Evolutionary conservation across 164 flowering plant species (phyloP).

Genomic region (Brasenia schreberi): DNA sequence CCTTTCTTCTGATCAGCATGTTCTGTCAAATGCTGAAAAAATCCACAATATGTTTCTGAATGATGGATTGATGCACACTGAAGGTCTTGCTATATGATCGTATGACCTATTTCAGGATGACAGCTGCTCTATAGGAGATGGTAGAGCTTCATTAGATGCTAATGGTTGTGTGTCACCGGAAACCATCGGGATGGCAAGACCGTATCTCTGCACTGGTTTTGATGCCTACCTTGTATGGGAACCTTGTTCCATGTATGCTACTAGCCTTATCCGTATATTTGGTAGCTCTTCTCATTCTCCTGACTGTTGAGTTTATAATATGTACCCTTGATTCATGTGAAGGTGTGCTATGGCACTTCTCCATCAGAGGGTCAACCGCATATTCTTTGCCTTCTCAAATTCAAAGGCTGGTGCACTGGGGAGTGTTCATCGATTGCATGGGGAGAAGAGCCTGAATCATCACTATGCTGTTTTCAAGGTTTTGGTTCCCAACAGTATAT

Average conservation of each 20-base stretch:
- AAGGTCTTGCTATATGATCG: too few relatives aligned
- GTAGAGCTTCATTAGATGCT: neutral
- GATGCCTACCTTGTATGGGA: slow-evolving; percentile 91
- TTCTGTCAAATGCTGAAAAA: too few relatives aligned
- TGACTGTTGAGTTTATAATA: neutral
- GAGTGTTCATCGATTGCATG: slow-evolving; percentile 75
- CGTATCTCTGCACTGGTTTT: slow-evolving; percentile 86
- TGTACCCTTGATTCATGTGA: neutral
- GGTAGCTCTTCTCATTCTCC: neutral
- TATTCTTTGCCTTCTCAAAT: slow-evolving; percentile 81
- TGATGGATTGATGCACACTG: too few relatives aligned
- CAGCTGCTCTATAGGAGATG: slow-evolving; percentile 4
- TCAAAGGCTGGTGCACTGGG: slow-evolving; percentile 69
- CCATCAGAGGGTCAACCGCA: slow-evolving; percentile 76
- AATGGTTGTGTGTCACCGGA: slow-evolving; percentile 10
- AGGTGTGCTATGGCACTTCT: slow-evolving; percentile 99
- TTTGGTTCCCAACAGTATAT: slow-evolving; percentile 26
- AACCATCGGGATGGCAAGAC: slow-evolving; percentile 17
- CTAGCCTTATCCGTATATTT: neutral
- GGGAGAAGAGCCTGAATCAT: slow-evolving; percentile 94
- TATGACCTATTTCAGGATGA: slow-evolving; percentile 16
- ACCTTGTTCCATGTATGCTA: slow-evolving; percentile 78
- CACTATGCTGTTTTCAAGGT: slow-evolving; percentile 91
- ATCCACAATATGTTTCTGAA: too few relatives aligned
- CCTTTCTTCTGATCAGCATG: too few relatives aligned